Evolutionary conservation across 805 yeast genomes (phyloP).

Genomic region (Pichia sporocuriosa): DNA sequence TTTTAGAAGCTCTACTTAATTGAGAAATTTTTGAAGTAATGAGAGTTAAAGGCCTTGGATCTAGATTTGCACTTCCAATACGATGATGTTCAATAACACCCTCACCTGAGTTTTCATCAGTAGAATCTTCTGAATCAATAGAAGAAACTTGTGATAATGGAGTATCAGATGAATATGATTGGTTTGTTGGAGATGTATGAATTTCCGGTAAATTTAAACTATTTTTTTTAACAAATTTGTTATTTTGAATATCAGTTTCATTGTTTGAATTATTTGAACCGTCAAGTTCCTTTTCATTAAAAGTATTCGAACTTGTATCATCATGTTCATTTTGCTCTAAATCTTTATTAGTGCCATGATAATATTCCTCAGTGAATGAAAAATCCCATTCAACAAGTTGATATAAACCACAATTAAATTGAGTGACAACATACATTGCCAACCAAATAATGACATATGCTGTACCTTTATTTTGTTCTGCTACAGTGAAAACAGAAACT

Average conservation of each 20-base stretch:
- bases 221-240: not conserved
- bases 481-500: slow-evolving; percentile 36
- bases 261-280: not conserved
- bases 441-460: slow-evolving; percentile 54
- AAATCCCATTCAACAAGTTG: slow-evolving; percentile 46
- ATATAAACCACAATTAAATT: slow-evolving; percentile 48
- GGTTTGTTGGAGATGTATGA: not conserved
- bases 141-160: slow-evolving; percentile 13
- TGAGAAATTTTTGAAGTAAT: slow-evolving; percentile 5
- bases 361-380: slow-evolving; percentile 22
- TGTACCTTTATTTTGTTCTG: slow-evolving; percentile 34
- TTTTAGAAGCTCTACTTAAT: slow-evolving; percentile 6
- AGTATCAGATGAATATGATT: slow-evolving; percentile 1
- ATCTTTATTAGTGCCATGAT: slow-evolving; percentile 1
- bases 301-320: not conserved
- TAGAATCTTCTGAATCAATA: slow-evolving; percentile 5
- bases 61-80: not conserved
- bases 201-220: not conserved
- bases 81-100: too few relatives aligned
- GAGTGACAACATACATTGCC: slow-evolving; percentile 44
- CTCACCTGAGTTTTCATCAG: too few relatives aligned
- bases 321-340: slow-evolving; percentile 4
- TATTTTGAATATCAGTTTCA: too few relatives aligned
- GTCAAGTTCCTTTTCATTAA: not conserved
- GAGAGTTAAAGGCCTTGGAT: slow-evolving; percentile 7